These are phyloP conservation scores for Colletotrichum chlorophyti DNA, from an alignment of 2,329 filamentous ascomycete species.

Conservation along the genomic window DNA sequence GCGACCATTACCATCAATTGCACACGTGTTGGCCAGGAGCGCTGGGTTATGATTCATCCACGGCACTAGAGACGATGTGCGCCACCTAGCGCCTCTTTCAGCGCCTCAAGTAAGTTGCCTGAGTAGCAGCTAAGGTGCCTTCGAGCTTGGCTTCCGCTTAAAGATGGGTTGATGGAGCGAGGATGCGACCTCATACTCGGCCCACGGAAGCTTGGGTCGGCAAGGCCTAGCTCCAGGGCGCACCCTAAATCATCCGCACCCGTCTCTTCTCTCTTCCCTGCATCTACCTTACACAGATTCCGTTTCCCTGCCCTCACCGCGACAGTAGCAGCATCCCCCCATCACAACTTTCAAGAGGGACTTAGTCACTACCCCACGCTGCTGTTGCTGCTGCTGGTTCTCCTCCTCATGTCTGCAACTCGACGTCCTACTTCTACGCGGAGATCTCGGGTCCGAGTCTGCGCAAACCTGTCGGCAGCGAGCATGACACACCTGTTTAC, in stretches of 20 bases:
- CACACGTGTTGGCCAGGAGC: slow-evolving; percentile 13
- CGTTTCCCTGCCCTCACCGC: no score
- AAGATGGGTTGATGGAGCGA: slow-evolving; percentile 27
- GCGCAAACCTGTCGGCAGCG: not conserved
- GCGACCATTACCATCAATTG: slow-evolving; percentile 15
- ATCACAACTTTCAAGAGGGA: no score
- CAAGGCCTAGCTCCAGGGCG: slow-evolving; percentile 25
- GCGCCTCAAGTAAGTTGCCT: slow-evolving; percentile 25
- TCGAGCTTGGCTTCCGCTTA: slow-evolving; percentile 24
- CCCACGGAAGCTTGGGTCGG: slow-evolving; percentile 20
- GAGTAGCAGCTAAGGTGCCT: slow-evolving; percentile 25
- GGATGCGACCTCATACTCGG: slow-evolving; percentile 26
- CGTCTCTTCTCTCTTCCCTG: not conserved
- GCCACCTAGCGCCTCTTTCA: slow-evolving; percentile 12
- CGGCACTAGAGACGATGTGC: slow-evolving; percentile 9
- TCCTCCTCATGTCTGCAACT: no score
- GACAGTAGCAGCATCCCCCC: no score
- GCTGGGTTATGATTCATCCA: slow-evolving; percentile 1
- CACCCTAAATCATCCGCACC: not conserved
- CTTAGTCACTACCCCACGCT: slow-evolving; percentile 2
- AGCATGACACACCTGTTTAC: slow-evolving; percentile 5
- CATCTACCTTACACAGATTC: not conserved
- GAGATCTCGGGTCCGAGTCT: slow-evolving; percentile 10
- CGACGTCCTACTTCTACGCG: not conserved
- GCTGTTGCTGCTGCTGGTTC: not conserved